Conservation (phyloP, 768 basidiomycete species). For the Hemileccinum rubropunctum region DNA sequence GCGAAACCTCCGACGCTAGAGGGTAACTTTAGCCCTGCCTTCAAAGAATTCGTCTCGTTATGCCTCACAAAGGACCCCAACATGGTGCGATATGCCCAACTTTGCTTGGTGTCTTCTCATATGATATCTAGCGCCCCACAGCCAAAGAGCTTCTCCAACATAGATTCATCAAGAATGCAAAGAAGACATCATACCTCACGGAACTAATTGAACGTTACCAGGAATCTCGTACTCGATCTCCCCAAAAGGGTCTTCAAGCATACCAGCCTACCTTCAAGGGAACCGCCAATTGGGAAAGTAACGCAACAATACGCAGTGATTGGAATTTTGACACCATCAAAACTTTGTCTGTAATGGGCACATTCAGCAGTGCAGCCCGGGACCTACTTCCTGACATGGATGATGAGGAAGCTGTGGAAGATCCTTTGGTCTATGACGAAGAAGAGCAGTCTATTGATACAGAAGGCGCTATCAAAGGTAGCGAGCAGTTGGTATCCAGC, state of each 20-base stretch:
- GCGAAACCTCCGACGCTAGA: slow-evolving; percentile 91
- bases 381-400: slow-evolving; percentile 65
- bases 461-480: slow-evolving; percentile 61
- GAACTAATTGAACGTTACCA: slow-evolving; percentile 89
- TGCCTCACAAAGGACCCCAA: slow-evolving; percentile 93
- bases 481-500: slow-evolving; percentile 41
- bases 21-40: slow-evolving; percentile 76
- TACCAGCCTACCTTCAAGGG: slow-evolving; percentile 58
- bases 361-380: slow-evolving; percentile 68
- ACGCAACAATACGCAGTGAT: slow-evolving; percentile 80
- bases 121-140: slow-evolving; percentile 68
- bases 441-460: slow-evolving; percentile 59
- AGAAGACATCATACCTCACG: slow-evolving; percentile 77
- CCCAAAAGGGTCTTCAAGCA: slow-evolving; percentile 52
- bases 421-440: slow-evolving; percentile 37
- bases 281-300: slow-evolving; percentile 64
- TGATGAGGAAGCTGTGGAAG: slow-evolving; percentile 48
- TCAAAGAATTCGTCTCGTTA: slow-evolving; percentile 89
- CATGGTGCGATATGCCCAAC: slow-evolving; percentile 45
- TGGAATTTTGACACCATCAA: slow-evolving; percentile 95
- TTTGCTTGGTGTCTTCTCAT: slow-evolving; percentile 7
- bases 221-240: slow-evolving; percentile 64
- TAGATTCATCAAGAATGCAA: slow-evolving; percentile 83
- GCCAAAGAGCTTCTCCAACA: slow-evolving; percentile 93
- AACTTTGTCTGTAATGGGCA: slow-evolving; percentile 70